Evolutionary conservation across 2,329 filamentous ascomycete genomes (phyloP).

Genomic region (Nemania diffusa): DNA sequence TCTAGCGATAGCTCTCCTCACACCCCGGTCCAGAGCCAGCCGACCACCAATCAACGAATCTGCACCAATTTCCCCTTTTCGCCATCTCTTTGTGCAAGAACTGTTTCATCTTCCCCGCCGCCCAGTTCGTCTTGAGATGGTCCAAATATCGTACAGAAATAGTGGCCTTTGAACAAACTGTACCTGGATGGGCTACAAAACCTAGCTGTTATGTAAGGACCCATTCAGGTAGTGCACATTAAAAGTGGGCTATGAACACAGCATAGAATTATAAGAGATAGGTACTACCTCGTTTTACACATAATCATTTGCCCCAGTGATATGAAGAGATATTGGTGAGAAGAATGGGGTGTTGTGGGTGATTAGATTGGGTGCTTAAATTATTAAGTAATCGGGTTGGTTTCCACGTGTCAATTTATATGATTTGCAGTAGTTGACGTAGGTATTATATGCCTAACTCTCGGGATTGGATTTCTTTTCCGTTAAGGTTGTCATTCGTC

Average conservation of each 20-base stretch:
- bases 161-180: conserved; percentile 3
- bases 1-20: neutral
- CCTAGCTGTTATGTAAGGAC: conserved; percentile 8
- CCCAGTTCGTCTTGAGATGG: conserved; percentile 16
- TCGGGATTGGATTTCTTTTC: too few relatives aligned
- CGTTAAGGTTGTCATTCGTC: too few relatives aligned
- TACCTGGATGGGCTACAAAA: conserved; percentile 15
- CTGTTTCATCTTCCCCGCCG: conserved; percentile 14
- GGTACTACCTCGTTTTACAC: conserved; percentile 9
- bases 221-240: conserved; percentile 12
- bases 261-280: conserved; percentile 26
- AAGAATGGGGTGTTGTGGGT: neutral
- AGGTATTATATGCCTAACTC: neutral
- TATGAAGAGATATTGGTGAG: neutral
- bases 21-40: neutral
- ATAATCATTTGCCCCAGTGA: neutral
- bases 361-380: neutral
- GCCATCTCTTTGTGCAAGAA: conserved; percentile 7
- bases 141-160: neutral
- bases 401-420: neutral
- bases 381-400: too few relatives aligned
- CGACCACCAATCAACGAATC: conserved; percentile 2
- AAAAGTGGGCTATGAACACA: conserved; percentile 21
- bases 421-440: neutral
- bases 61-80: conserved; percentile 3